Evolutionary conservation across 2,329 filamentous ascomycete species (phyloP), one percentile per base, ranked within the genome.

Genomic region (Arthrobotrys sphaeroides): DNA sequence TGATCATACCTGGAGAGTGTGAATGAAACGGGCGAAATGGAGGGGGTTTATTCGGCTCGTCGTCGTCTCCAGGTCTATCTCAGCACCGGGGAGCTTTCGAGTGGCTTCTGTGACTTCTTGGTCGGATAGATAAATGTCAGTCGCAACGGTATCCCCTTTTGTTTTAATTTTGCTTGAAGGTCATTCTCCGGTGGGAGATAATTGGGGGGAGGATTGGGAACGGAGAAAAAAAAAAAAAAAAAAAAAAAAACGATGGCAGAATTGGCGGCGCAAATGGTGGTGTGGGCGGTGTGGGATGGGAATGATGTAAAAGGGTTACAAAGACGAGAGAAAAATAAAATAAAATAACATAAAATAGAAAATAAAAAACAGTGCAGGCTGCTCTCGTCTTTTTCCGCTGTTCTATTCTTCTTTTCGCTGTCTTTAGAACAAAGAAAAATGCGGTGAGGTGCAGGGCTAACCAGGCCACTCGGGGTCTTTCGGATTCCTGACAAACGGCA

Each of bases 1-100:
- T 80, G 78, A 77, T 79, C 79, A 79, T 79, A 77, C 78, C 78
- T 78, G 77, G 68, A 62, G 64, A 67, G 40, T 47, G 55, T 68
- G 57, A 61, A 73, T 70, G 68, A 53, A 36, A 47, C 33, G 18
- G 42, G 22, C 24, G 40, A 24, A 33, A 47, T 45, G 26, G 31
- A 22, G 16, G 43, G 43, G 10, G n/a, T 24, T 49, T 10, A n/a
- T 33, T 28, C 36, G 36, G 38, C 38, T 13, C 33, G 45, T 22
- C 18, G 38, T 42, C 57, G 38, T 43, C 45, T 47, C 45, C 43
- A 62, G 43, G 36, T 18, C 61, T 47, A 26, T 13, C 26, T 12
- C 26, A 33, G 5, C 10, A 5, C 28, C 26, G 31, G 3, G 31
- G 51, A 10, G 5, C 5, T 18, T 38, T 22, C 42, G 45, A 68